Evolutionary conservation across 2,329 filamentous ascomycete genomes (phyloP), one percentile per base, ranked within the genome.

Genomic region (Dothideomycetidae sp.): DNA sequence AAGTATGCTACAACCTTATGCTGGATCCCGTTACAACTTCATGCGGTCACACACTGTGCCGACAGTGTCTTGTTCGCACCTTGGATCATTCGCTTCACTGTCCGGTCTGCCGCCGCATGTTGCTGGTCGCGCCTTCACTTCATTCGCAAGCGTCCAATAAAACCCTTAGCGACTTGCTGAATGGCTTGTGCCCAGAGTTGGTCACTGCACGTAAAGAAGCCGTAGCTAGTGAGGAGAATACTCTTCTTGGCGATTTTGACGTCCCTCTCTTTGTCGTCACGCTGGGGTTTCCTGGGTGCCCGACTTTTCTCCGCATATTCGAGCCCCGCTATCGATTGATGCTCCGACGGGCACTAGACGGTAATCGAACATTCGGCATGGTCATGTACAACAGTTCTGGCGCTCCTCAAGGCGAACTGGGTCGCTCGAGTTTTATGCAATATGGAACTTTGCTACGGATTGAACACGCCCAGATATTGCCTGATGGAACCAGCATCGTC

Each of bases 271-370:
- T 93, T 48, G 71, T 92, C 19, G 90, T 81, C 57, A 84, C 83
- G 0, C 59, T 92, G 5, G 72, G 82, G 0, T 88, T 90, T 48
- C 86, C 86, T 1, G 66, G 69, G 2, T 84, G 88, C 73, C 83
- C 80, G 0, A 86, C 82, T 0, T 90, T 90, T 47, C 63, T 93
- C 3, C 81, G 92, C 49, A 73, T 94, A n/a, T 93, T 93, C 52
- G 86, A 93, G 54, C 81, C 82, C n/a, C 71, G 81, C 5, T 93
- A 93, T 53, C 74, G 83, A 5, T 66, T 90, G n/a, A 90, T 93
- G 83, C 78, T 93, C 26, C 71, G 79, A 32, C 73, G 84, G 23
- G 79, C 75, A 0, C 63, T 92, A 37, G 78, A 85, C 44, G 74
- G 75, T 0, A 73, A 79, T 42, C 66, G 73, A 10, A 81, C 74